Percentiles rank a stretch among this genome's conserved stretches.
These are phyloP conservation scores for Gnomoniopsis smithogilvyi DNA, from an alignment of 2,329 filamentous ascomycete species.

Conservation along the genomic window DNA sequence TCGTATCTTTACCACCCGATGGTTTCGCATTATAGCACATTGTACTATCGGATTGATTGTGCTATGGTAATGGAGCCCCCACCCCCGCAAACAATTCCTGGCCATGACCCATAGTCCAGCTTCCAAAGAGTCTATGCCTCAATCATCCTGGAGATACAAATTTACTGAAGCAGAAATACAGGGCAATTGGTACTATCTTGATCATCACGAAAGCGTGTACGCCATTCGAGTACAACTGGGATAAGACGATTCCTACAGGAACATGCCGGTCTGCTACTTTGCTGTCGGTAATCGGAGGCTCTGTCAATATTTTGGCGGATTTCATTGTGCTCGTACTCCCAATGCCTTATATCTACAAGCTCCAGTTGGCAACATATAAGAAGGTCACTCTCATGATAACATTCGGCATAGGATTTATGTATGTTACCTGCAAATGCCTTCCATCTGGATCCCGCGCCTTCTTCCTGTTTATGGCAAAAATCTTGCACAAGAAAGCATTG, in stretches of 20 bases:
- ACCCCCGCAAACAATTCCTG: too few relatives aligned
- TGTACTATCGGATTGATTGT: background rate
- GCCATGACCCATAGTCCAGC: background rate
- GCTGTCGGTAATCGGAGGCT: background rate
- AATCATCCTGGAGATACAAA: background rate
- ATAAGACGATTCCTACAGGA: background rate
- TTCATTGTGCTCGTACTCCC: conserved; percentile 4
- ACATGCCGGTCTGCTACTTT: background rate
- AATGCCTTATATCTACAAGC: conserved; percentile 5
- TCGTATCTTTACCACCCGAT: conserved; percentile 1
- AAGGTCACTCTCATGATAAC: conserved; percentile 5
- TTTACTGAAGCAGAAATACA: background rate
- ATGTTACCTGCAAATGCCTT: background rate
- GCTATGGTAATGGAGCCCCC: background rate
- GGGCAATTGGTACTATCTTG: background rate
- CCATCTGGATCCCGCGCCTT: background rate
- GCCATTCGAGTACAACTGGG: conserved; percentile 14
- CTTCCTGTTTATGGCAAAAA: background rate
- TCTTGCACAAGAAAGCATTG: background rate
- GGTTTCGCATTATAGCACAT: background rate
- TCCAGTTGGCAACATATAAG: conserved; percentile 7
- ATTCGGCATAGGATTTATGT: conserved; percentile 6
- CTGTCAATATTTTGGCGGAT: conserved; percentile 5
- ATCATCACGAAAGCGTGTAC: conserved; percentile 1
- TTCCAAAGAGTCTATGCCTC: background rate